Base-by-base conservation (phyloP, 2,329 filamentous ascomycete species). In the Bertia moriformis region DNA sequence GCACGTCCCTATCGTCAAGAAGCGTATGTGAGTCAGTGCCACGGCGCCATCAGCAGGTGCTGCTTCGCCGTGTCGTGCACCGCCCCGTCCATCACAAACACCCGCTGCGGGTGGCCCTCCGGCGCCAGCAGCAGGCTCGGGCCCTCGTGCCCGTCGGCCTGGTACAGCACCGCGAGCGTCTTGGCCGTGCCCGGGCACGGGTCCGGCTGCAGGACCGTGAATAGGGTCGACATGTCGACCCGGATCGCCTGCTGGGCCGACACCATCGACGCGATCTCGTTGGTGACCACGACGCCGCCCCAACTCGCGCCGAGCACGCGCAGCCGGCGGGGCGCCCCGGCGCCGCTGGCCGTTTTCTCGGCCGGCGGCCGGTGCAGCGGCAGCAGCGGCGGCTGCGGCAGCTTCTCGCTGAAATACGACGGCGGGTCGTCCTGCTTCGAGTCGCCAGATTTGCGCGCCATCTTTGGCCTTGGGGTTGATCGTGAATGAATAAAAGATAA, bases 221-320 rank as follows among this genome's bases (percentile, higher is more conserved):
- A 18, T 14, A 49, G 33, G 12, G 19, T 40, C 43, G 32, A 38
- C 44, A 49, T 43, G 42, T 49, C 43, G 14, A 48, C 40, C 10
- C 35, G 19, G 18, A 48, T 30, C 14, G 30, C 33, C 19, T 43
- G 37, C 38, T 19, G 15, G 33, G 33, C 38, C 19, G 18, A 38
- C 29, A 43, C 41, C 32, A 49, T 44, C 18, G 40, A 36, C 17
- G 36, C 38, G 24, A 47, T 37, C n/a, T 45, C 41, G 2, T 38
- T 19, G 4, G 46, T 49, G 3, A 48, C 45, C 4, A 27, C 44
- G 12, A 49, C 41, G 42, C 48, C 48, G 35, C 46, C 48, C 45
- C 44, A 49, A 27, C 45, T 46, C 3, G 46, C 46, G 35, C 38
- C 44, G 22, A 47, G 42, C 38, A 49, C 44, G 5, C 44, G 14